phyloP scores from a whole-genome alignment of 1,139 yeast species.

The Saccharomycopsis crataegensis region DNA sequence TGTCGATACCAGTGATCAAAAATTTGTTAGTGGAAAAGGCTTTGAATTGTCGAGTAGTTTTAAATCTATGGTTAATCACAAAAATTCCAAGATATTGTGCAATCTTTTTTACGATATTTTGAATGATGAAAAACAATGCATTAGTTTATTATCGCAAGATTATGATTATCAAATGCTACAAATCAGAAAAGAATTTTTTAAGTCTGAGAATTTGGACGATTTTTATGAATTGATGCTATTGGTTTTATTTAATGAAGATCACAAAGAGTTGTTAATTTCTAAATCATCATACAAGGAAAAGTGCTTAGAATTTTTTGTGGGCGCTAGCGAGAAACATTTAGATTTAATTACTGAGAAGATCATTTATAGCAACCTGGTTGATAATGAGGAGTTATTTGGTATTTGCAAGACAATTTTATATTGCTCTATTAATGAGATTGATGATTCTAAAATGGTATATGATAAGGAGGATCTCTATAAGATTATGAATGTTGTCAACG shows the following conservation, averaged over 20 bases:
- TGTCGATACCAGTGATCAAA: too few species aligned
- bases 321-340: not conserved
- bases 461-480: constrained; percentile 5
- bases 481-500: constrained; percentile 7
- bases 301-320: not conserved
- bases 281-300: not conserved
- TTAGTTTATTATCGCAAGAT: not conserved
- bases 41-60: not conserved
- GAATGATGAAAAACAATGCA: not conserved
- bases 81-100: not conserved
- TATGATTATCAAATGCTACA: not conserved
- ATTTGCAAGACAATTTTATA: not conserved
- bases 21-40: not conserved
- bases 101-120: not conserved
- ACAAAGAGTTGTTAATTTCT: not conserved
- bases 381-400: not conserved
- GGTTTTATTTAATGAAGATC: not conserved
- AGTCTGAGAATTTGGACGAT: constrained; percentile 1
- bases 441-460: not conserved
- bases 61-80: not conserved
- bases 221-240: not conserved
- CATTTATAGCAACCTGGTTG: not conserved
- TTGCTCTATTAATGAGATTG: not conserved
- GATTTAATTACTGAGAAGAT: not conserved
- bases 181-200: not conserved